Evolutionary conservation across 108 stramenopile species (phyloP).

Genomic region (Pseudonitzschia pungens): DNA sequence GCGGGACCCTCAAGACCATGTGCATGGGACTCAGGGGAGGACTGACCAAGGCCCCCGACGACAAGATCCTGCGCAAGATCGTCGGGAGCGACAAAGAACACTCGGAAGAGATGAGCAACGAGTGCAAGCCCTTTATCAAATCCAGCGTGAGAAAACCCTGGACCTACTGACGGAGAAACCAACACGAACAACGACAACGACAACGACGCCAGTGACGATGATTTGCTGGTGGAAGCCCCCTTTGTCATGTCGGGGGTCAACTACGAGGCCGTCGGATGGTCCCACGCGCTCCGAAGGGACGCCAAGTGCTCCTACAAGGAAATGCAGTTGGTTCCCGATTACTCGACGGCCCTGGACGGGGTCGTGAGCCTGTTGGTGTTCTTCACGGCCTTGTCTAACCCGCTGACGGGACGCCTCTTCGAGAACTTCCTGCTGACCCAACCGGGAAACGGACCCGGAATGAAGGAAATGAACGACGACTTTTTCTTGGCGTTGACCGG

Average conservation of each 20-base stretch:
- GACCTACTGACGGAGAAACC: neutral
- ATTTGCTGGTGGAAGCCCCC: conserved; percentile 22
- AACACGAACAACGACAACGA: neutral
- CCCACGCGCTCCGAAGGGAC: conserved; percentile 46
- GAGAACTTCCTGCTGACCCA: conserved; percentile 56
- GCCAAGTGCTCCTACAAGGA: conserved; percentile 52
- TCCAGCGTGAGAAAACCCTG: neutral
- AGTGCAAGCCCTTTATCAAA: conserved; percentile 20
- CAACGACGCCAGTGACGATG: neutral
- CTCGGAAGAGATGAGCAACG: conserved; percentile 13
- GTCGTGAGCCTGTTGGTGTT: conserved; percentile 42
- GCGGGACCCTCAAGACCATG: conserved; percentile 57
- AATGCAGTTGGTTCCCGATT: conserved; percentile 26
- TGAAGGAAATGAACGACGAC: conserved; percentile 61
- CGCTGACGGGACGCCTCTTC: conserved; percentile 49
- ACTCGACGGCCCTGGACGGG: conserved; percentile 44
- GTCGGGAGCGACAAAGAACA: neutral
- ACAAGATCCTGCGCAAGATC: neutral
- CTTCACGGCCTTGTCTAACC: conserved; percentile 50
- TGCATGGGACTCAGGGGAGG: neutral
- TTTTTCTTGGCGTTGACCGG: conserved; percentile 50
- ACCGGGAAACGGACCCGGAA: conserved; percentile 82
- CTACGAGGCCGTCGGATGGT: conserved; percentile 58
- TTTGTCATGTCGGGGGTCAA: conserved; percentile 83
- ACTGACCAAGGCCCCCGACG: neutral